Conservation (phyloP, 306 rosid species). For the Pyrus pyrifolia region DNA sequence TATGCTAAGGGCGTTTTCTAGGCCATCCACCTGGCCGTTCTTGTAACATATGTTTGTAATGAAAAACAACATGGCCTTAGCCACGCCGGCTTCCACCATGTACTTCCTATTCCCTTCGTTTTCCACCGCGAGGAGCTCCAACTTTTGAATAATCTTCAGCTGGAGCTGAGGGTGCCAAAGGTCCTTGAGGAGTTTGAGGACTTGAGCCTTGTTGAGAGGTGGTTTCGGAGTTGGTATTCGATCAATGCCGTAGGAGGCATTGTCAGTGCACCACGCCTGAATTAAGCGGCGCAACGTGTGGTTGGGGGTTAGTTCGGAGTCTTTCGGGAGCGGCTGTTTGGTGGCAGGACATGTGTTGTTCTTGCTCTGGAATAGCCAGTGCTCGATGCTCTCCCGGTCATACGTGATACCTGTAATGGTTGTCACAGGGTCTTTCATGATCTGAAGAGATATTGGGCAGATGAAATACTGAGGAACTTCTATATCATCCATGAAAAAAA, state of each 20-base stretch:
- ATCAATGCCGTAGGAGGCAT: slow-evolving; percentile 32
- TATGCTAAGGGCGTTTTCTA: slow-evolving; percentile 46
- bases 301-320: slow-evolving; percentile 58
- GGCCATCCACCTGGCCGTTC: slow-evolving; percentile 24
- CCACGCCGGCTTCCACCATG: slow-evolving; percentile 41
- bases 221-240: slow-evolving; percentile 63
- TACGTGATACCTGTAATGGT: slow-evolving; percentile 71
- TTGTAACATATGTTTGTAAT: slow-evolving; percentile 14
- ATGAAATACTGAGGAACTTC: slow-evolving; percentile 62
- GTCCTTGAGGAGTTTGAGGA: slow-evolving; percentile 38
- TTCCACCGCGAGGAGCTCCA: slow-evolving; percentile 36
- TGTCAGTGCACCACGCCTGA: slow-evolving; percentile 68
- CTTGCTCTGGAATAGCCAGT: slow-evolving; percentile 44
- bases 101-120: slow-evolving; percentile 37
- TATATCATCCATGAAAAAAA: slow-evolving; percentile 47
- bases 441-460: slow-evolving; percentile 69
- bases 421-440: slow-evolving; percentile 77
- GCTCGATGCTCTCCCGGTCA: slow-evolving; percentile 64
- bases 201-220: slow-evolving; percentile 31
- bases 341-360: slow-evolving; percentile 57
- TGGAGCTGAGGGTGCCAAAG: slow-evolving; percentile 14
- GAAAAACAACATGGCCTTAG: slow-evolving; percentile 38
- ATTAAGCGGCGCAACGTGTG: slow-evolving; percentile 64
- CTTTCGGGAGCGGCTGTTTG: slow-evolving; percentile 35
- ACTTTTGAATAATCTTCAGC: slow-evolving; percentile 25